Evolutionary conservation across 1,139 yeast species (phyloP).

Genomic region (Yamadazyma songkhlaensis): DNA sequence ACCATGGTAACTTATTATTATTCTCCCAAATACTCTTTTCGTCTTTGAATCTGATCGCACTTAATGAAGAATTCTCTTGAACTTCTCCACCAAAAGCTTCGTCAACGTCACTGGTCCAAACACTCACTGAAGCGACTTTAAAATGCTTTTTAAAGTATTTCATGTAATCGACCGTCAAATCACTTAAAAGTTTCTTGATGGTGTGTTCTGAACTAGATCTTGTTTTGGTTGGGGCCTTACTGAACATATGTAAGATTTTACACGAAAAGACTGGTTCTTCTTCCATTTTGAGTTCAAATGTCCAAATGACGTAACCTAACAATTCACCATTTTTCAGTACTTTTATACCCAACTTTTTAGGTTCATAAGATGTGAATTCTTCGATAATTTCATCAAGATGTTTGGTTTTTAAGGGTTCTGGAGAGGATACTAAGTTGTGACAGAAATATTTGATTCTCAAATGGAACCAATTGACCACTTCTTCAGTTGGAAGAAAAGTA

Average conservation of each 20-base stretch:
- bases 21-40: constrained; percentile 39
- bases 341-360: constrained; percentile 32
- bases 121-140: constrained; percentile 1
- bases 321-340: constrained; percentile 16
- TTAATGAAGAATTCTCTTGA: constrained; percentile 33
- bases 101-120: constrained; percentile 39
- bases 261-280: constrained; percentile 6
- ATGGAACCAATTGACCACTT: constrained; percentile 44
- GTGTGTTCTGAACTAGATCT: background rate
- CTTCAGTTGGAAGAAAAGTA: background rate
- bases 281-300: constrained; percentile 30
- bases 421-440: constrained; percentile 22
- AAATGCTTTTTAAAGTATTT: background rate
- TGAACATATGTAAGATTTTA: constrained; percentile 1
- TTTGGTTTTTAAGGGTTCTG: constrained; percentile 21
- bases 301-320: constrained; percentile 38
- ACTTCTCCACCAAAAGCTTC: constrained; percentile 16
- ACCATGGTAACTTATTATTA: constrained; percentile 47
- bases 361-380: constrained; percentile 22
- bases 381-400: constrained; percentile 24
- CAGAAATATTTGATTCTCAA: constrained; percentile 38
- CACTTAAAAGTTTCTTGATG: constrained; percentile 4
- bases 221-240: background rate
- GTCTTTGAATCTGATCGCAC: constrained; percentile 33
- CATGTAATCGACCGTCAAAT: constrained; percentile 11